Conservation (phyloP, 169 alveolate genomes). For the Babesia divergens region DNA sequence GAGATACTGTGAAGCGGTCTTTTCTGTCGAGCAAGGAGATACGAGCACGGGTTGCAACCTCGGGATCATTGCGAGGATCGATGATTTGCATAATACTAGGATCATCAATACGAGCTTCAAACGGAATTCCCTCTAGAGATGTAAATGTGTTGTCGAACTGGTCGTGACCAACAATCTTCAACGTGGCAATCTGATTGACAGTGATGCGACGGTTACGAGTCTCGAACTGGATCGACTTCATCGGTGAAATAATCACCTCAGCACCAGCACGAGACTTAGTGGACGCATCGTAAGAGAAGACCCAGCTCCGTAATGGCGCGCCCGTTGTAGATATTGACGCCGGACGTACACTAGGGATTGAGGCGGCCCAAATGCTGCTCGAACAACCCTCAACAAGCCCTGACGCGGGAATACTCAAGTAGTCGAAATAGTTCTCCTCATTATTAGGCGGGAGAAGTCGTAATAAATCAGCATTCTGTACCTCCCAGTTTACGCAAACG, state of each 20-base stretch:
- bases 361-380: constrained; percentile 37
- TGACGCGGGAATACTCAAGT: background rate
- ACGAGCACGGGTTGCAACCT: constrained; percentile 50
- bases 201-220: constrained; percentile 62
- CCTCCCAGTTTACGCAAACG: constrained; percentile 57
- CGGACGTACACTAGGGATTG: background rate
- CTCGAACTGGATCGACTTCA: constrained; percentile 44
- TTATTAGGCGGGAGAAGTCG: constrained; percentile 2
- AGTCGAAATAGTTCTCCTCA: constrained; percentile 18
- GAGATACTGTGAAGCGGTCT: constrained; percentile 32
- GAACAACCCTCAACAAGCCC: constrained; percentile 12
- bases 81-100: constrained; percentile 37
- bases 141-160: constrained; percentile 51
- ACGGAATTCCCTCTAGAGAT: constrained; percentile 63
- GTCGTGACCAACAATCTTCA: constrained; percentile 61
- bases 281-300: constrained; percentile 47
- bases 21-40: constrained; percentile 27
- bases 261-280: constrained; percentile 42
- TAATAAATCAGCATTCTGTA: constrained; percentile 49
- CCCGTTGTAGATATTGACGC: background rate
- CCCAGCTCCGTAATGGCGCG: constrained; percentile 46
- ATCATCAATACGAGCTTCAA: constrained; percentile 25
- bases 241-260: constrained; percentile 59
- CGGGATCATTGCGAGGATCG: constrained; percentile 55
- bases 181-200: constrained; percentile 52